Evolutionary conservation across 1,284 basidiomycete species (phyloP).

Genomic region (Athelia psychrophila): DNA sequence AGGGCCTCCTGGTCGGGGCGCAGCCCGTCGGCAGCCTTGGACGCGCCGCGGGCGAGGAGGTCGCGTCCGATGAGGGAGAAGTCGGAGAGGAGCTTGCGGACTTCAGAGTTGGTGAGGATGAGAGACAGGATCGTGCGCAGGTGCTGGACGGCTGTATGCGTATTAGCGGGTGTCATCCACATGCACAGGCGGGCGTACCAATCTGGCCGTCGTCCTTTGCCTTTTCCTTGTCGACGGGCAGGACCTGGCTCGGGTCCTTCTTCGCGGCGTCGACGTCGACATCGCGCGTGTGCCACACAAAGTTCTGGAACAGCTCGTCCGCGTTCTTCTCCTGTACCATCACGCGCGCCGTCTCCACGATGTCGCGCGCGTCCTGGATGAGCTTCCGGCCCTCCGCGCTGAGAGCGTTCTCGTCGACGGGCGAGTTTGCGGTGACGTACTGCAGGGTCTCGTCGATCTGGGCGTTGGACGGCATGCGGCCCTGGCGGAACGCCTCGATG

Average conservation of each 20-base stretch:
- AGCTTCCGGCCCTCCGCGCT: constrained; percentile 78
- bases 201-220: constrained; percentile 56
- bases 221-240: constrained; percentile 56
- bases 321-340: constrained; percentile 82
- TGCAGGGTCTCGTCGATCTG: constrained; percentile 76
- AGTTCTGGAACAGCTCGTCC: constrained; percentile 88
- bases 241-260: constrained; percentile 38
- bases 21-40: constrained; percentile 71
- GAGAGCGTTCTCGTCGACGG: constrained; percentile 63
- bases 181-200: constrained; percentile 37
- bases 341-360: constrained; percentile 66
- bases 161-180: not conserved
- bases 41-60: constrained; percentile 75
- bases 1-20: constrained; percentile 70
- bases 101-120: constrained; percentile 88
- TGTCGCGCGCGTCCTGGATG: constrained; percentile 70
- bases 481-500: constrained; percentile 75
- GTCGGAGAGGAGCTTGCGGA: constrained; percentile 85
- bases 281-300: constrained; percentile 73
- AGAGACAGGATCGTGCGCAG: constrained; percentile 84
- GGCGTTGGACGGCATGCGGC: constrained; percentile 75
- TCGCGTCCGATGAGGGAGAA: constrained; percentile 84
- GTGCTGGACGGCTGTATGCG: constrained; percentile 64
- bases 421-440: constrained; percentile 68
- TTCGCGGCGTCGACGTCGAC: constrained; percentile 44